Evolutionary conservation across 345 rosid species (phyloP).

Genomic region (Salix purpurea): DNA sequence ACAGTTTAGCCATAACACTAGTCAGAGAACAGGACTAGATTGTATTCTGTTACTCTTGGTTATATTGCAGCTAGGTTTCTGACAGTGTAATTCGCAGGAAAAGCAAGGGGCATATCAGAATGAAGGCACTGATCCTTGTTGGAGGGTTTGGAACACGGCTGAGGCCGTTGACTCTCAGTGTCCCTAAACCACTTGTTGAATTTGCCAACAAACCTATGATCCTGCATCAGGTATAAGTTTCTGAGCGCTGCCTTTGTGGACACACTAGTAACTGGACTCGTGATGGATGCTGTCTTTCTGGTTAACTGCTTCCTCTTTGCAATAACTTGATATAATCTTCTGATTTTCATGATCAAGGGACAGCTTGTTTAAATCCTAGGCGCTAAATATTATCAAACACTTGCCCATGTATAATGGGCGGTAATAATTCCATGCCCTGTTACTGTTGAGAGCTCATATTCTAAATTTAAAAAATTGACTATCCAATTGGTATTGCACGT

Average conservation of each 20-base stretch:
- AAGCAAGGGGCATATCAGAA: constrained; percentile 31
- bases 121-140: constrained; percentile 99
- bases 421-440: not conserved
- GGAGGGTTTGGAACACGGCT: constrained; percentile 97
- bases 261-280: not conserved
- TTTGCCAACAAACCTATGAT: constrained; percentile 99
- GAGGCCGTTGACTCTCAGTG: constrained; percentile 96
- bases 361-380: not conserved
- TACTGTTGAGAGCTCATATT: not conserved
- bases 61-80: constrained; percentile 10
- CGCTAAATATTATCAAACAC: not conserved
- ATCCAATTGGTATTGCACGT: not conserved
- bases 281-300: not conserved
- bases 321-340: not conserved
- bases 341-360: not conserved
- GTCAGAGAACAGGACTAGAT: not conserved
- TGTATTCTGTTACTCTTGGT: constrained; percentile 2
- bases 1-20: not conserved
- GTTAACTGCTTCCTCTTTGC: not conserved
- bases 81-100: constrained; percentile 31
- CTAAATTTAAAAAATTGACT: not conserved
- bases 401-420: not conserved
- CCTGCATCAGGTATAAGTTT: constrained; percentile 78
- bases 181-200: constrained; percentile 97
- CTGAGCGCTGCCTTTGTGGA: not conserved